A percentile compares a stretch with the other conserved stretches of the same genome.
Conservation (phyloP, 2,329 filamentous ascomycete genomes). For the Diaporthe destruens region DNA sequence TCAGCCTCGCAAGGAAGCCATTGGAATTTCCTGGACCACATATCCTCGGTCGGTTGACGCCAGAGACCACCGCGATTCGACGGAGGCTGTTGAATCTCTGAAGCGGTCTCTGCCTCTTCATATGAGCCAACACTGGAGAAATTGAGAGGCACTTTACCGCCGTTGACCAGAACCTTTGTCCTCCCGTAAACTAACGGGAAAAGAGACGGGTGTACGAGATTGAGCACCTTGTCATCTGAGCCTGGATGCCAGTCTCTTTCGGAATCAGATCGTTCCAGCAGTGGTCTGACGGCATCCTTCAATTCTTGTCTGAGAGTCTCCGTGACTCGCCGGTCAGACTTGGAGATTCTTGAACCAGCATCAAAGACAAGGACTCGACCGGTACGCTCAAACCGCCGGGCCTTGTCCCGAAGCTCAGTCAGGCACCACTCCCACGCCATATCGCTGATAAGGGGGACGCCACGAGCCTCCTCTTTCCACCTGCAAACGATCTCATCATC, state of each 20-base stretch:
- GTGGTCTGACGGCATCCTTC: constrained; percentile 54
- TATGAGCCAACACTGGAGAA: constrained; percentile 47
- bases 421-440: constrained; percentile 19
- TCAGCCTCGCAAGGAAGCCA: constrained; percentile 65
- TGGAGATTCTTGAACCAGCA: constrained; percentile 53
- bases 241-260: constrained; percentile 72
- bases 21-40: constrained; percentile 52
- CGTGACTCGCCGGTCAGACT: constrained; percentile 62
- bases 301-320: constrained; percentile 56
- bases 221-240: constrained; percentile 67
- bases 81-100: not conserved
- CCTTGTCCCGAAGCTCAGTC: constrained; percentile 29
- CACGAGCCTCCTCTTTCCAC: constrained; percentile 48
- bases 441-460: constrained; percentile 8
- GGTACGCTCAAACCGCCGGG: constrained; percentile 36
- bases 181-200: constrained; percentile 70
- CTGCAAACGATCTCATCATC: constrained; percentile 47
- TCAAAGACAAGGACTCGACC: constrained; percentile 41
- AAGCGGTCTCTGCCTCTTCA: constrained; percentile 48
- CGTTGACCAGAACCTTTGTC: constrained; percentile 56
- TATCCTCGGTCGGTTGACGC: not conserved
- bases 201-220: constrained; percentile 74
- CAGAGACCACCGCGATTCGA: not conserved
- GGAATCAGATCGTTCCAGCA: constrained; percentile 65
- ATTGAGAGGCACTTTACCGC: constrained; percentile 49